A percentile compares a stretch with the other conserved stretches of the same genome.
Evolutionary conservation across 192 early-diverging fungal species (phyloP).

Genomic region (Jimgerdemannia flammicorona): DNA sequence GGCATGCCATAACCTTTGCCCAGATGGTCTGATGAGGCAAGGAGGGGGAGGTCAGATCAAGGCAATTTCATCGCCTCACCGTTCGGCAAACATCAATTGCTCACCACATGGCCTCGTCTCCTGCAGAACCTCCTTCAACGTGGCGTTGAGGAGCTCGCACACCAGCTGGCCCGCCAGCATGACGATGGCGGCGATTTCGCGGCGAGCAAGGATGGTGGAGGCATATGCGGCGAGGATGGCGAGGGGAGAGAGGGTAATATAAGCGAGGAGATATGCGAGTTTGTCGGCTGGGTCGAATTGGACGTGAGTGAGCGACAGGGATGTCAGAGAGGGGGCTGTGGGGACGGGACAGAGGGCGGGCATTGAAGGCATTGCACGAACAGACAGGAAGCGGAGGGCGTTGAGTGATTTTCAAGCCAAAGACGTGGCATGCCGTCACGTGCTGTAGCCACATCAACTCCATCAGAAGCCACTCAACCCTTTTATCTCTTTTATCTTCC

Average conservation of each 20-base stretch:
- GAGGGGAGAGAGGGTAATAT: slow-evolving; percentile 61
- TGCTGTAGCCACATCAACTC: no score
- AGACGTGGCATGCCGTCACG: no score
- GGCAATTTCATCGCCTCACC: no score
- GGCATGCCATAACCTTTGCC: slow-evolving; percentile 85
- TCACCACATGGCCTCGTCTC: slow-evolving; percentile 64
- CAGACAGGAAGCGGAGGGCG: no score
- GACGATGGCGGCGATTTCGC: slow-evolving; percentile 51
- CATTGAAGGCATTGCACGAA: neutral
- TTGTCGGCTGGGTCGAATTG: slow-evolving; percentile 57
- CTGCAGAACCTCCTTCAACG: slow-evolving; percentile 56
- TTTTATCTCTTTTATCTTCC: no score
- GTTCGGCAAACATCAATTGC: neutral
- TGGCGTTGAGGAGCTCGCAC: slow-evolving; percentile 62
- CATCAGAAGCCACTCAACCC: no score
- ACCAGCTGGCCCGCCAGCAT: slow-evolving; percentile 70
- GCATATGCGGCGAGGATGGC: slow-evolving; percentile 65
- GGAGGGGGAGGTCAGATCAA: neutral
- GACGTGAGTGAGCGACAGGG: slow-evolving; percentile 71
- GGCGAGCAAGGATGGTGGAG: slow-evolving; percentile 54
- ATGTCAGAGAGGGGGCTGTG: neutral
- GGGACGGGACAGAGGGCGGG: neutral
- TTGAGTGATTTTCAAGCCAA: no score
- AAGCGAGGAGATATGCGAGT: slow-evolving; percentile 57
- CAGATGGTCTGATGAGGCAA: slow-evolving; percentile 51